A percentile compares a stretch with the other conserved stretches of the same genome.
Conservation (phyloP, 225 moss, liverwort and hornwort species). For the Straminergon stramineum region DNA sequence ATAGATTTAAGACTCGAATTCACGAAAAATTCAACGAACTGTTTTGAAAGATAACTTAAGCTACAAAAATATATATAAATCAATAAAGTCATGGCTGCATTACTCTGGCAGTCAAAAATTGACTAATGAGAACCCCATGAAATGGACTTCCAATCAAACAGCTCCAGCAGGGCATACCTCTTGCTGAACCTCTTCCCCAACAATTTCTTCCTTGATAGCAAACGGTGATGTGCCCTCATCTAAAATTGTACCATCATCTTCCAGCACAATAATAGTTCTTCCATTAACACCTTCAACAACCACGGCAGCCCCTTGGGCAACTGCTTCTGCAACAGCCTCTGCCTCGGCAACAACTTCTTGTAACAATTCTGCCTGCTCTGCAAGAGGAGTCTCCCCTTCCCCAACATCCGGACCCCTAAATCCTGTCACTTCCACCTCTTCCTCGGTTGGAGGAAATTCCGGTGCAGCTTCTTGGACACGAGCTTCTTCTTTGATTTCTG, state of each 20-base stretch:
- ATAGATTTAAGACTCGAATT: neutral
- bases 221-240: conserved; percentile 28
- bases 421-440: conserved; percentile 23
- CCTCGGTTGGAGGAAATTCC: conserved; percentile 23
- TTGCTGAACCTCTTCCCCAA: conserved; percentile 18
- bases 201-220: conserved; percentile 37
- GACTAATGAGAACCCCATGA: neutral
- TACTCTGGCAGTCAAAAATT: neutral
- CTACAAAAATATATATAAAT: neutral
- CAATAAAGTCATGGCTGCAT: neutral
- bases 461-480: conserved; percentile 5
- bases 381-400: neutral
- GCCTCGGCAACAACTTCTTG: conserved; percentile 32
- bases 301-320: conserved; percentile 29
- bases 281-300: conserved; percentile 29
- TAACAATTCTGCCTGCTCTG: conserved; percentile 8
- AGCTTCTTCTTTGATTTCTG: conserved; percentile 13
- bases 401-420: conserved; percentile 2
- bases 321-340: conserved; percentile 35
- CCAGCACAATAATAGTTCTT: conserved; percentile 32
- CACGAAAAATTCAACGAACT: neutral
- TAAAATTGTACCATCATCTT: conserved; percentile 42
- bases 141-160: neutral
- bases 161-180: conserved; percentile 10
- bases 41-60: neutral